Conservation (phyloP, 179 eudicot genomes). For the Camellia oleifera region DNA sequence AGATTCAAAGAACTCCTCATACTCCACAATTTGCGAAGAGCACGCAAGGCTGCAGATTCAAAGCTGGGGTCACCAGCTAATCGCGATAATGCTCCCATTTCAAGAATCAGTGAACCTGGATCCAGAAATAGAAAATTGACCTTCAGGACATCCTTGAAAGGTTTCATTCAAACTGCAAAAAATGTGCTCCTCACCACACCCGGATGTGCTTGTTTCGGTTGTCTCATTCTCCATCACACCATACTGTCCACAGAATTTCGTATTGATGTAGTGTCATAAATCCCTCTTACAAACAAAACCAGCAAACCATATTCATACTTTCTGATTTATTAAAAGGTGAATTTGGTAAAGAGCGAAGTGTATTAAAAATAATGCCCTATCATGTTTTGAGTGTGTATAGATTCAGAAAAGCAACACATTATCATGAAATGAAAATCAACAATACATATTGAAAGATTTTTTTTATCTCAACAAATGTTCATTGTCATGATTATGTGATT, state of each 20-base stretch:
- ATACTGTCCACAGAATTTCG: conserved; percentile 73
- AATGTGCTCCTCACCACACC: conserved; percentile 67
- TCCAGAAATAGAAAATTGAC: conserved; percentile 24
- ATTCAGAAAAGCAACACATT: neutral
- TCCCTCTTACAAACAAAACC: conserved; percentile 53
- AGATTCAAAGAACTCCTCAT: conserved; percentile 95
- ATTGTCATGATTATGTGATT: neutral
- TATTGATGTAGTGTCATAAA: conserved; percentile 49
- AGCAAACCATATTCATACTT: conserved; percentile 36
- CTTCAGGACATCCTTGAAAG: conserved; percentile 14
- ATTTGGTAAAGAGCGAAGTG: neutral
- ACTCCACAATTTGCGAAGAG: conserved; percentile 88
- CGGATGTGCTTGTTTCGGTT: conserved; percentile 97
- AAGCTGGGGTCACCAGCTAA: conserved; percentile 85
- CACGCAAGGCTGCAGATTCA: conserved; percentile 85
- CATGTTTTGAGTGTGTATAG: neutral
- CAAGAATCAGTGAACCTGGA: conserved; percentile 92
- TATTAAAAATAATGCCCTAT: neutral
- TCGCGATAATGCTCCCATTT: conserved; percentile 92
- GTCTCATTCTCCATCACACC: conserved; percentile 96
- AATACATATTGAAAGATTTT: neutral
- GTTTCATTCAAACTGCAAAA: conserved; percentile 12
- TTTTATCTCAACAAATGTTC: neutral
- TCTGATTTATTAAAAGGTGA: conserved; percentile 10
- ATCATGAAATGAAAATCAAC: neutral